These are phyloP conservation scores for Leccinum fibrillosum DNA, from an alignment of 768 basidiomycete species.

Conservation along the genomic window DNA sequence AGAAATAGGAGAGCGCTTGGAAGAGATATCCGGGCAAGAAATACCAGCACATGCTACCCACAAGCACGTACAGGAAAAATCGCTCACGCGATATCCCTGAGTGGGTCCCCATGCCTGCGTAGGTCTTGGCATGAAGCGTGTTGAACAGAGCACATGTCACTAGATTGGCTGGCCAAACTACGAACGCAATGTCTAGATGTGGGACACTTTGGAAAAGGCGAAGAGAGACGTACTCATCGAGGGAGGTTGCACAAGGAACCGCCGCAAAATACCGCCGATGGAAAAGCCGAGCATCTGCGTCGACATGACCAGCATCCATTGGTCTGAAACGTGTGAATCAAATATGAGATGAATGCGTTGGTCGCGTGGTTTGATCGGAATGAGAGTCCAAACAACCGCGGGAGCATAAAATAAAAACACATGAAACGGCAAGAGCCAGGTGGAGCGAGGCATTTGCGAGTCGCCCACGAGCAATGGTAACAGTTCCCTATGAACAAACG, in stretches of 20 bases:
- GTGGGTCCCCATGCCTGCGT: constrained; percentile 39
- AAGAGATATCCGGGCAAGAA: constrained; percentile 75
- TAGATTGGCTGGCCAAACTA: constrained; percentile 72
- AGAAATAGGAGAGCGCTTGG: constrained; percentile 59
- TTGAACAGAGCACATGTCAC: constrained; percentile 72
- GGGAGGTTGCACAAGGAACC: constrained; percentile 62
- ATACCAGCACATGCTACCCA: constrained; percentile 40
- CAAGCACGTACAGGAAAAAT: constrained; percentile 47
- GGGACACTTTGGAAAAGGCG: background rate
- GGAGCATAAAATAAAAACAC: background rate
- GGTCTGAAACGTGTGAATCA: constrained; percentile 31
- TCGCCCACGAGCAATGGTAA: background rate
- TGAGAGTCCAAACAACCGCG: background rate
- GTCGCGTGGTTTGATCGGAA: background rate
- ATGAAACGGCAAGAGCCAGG: background rate
- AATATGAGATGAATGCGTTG: background rate
- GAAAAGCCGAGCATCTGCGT: constrained; percentile 69
- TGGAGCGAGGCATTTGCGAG: no score
- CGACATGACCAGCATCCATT: constrained; percentile 65
- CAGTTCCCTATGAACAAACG: background rate
- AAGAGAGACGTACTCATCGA: constrained; percentile 51
- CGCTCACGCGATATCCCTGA: constrained; percentile 51
- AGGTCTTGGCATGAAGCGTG: constrained; percentile 60
- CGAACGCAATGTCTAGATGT: constrained; percentile 32
- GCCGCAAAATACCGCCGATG: constrained; percentile 54